phyloP scores from a whole-genome alignment of 129 eudicot species.

The Lactuca sativa region DNA sequence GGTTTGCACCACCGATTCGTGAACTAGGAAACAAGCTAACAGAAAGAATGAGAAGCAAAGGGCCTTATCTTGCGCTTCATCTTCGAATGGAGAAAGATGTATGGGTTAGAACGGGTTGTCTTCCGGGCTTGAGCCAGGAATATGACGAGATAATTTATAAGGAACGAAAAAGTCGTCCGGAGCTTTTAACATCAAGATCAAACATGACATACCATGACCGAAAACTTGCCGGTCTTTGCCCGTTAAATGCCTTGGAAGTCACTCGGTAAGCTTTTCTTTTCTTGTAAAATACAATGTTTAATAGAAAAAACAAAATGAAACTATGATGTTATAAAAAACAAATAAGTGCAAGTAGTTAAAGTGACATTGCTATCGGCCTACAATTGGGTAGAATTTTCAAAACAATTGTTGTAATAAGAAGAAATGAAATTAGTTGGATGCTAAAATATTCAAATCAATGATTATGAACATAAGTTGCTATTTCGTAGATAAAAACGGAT shows the following conservation, averaged over 20 bases:
- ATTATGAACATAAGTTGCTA: too few species aligned
- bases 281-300: too few species aligned
- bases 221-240: constrained; percentile 93
- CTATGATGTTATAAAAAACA: too few species aligned
- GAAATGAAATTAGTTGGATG: too few species aligned
- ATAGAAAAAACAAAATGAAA: neutral
- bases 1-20: constrained; percentile 75
- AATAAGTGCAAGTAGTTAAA: too few species aligned
- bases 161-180: constrained; percentile 69
- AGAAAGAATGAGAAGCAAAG: constrained; percentile 77
- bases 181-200: constrained; percentile 86
- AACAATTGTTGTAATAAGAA: too few species aligned
- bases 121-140: constrained; percentile 74
- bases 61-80: constrained; percentile 96
- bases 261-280: constrained; percentile 47
- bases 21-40: constrained; percentile 80
- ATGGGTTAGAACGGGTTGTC: constrained; percentile 99
- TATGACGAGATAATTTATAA: constrained; percentile 63
- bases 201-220: constrained; percentile 90
- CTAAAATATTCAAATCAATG: too few species aligned
- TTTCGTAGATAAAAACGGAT: too few species aligned
- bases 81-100: constrained; percentile 95
- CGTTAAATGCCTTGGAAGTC: constrained; percentile 85
- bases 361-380: too few species aligned
- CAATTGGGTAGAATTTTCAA: too few species aligned